Base-by-base conservation (phyloP, 2,329 filamentous ascomycete genomes). In the Colletotrichum sp. region DNA sequence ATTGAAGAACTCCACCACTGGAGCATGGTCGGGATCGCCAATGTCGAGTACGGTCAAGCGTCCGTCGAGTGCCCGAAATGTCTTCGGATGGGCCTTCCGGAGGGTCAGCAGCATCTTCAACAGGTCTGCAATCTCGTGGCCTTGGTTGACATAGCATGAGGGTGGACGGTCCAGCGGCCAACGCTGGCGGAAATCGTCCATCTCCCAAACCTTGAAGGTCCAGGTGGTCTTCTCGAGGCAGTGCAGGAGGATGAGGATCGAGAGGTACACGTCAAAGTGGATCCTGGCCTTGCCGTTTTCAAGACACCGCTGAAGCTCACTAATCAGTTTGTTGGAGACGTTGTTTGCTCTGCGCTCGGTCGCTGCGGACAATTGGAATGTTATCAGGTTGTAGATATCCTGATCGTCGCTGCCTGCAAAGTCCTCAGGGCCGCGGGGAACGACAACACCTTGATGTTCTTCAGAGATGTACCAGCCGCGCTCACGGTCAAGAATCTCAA, bases 161-260 rank as follows among this genome's bases (percentile, higher is more conserved):
- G 92, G 92, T 9, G 89, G 89, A 49, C 86, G 83, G 80, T 92
- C 90, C 5, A 93, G 85, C 6, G 92, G 92, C 92, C 92, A 93
- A 59, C 89, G 88, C 1, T 88, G 87, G 3, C 90, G 88, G 30
- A 93, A 87, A 66, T 90, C 89, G 71, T 91, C 88, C 80, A 93
- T 90, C 79, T 93, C 91, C 91, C 92, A 94, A 3, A 90, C 91
- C 77, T 93, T 92, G 84, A 93, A 93, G 1, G 91, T 90, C 92
- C 92, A 94, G 0, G 92, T 93, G 0, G 91, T 92, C 84, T 93
- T 93, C 81, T 94, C 92, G 16, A 93, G 87, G 78, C 91, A 93
- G 80, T 92, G 93, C 64, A 93, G 88, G 77, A 93, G 89, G 70
- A 93, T 89, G 71, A 93, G 82, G 5, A 90, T 89, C 4, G 91